Evolutionary conservation across 805 yeast species (phyloP).

Genomic region (Starmerella stigmatis): DNA sequence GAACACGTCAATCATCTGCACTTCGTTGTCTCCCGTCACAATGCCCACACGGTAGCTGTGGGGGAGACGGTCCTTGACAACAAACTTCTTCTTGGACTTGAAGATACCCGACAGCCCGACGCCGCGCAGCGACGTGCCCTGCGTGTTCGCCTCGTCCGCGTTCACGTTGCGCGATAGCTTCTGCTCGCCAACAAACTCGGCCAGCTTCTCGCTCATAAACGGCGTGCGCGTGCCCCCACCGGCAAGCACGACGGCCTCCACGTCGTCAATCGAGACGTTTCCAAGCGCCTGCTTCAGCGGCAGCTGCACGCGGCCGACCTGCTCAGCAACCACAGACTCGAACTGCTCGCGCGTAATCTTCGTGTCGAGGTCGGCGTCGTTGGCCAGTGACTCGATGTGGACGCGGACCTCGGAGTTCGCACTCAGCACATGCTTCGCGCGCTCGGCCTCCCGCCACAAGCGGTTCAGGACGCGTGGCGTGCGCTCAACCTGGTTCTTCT

Average conservation of each 20-base stretch:
- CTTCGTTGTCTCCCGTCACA: conserved; percentile 25
- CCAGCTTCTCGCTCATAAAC: conserved; percentile 45
- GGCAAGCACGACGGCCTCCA: conserved; percentile 48
- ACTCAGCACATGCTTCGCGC: conserved; percentile 74
- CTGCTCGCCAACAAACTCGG: conserved; percentile 41
- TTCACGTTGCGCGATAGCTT: conserved; percentile 69
- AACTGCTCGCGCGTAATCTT: conserved; percentile 68
- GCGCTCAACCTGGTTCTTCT: conserved; percentile 33
- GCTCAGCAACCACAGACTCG: conserved; percentile 41
- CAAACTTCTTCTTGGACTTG: conserved; percentile 47
- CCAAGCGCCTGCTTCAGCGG: conserved; percentile 49
- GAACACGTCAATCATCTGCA: conserved; percentile 12
- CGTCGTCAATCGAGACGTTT: conserved; percentile 26
- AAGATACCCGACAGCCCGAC: conserved; percentile 60
- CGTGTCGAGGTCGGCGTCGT: conserved; percentile 65
- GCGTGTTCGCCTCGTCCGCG: conserved; percentile 89
- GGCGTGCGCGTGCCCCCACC: conserved; percentile 95
- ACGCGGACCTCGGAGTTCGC: conserved; percentile 76
- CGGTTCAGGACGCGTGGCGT: conserved; percentile 54
- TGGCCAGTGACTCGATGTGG: conserved; percentile 60
- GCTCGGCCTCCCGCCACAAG: conserved; percentile 74
- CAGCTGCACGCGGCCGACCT: conserved; percentile 35
- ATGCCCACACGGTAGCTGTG: conserved; percentile 38
- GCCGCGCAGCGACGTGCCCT: conserved; percentile 82
- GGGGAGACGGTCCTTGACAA: conserved; percentile 46